A percentile compares a stretch with the other conserved stretches of the same genome.
phyloP scores from a whole-genome alignment of 2,329 filamentous ascomycete species.

The Colletotrichum cereale region DNA sequence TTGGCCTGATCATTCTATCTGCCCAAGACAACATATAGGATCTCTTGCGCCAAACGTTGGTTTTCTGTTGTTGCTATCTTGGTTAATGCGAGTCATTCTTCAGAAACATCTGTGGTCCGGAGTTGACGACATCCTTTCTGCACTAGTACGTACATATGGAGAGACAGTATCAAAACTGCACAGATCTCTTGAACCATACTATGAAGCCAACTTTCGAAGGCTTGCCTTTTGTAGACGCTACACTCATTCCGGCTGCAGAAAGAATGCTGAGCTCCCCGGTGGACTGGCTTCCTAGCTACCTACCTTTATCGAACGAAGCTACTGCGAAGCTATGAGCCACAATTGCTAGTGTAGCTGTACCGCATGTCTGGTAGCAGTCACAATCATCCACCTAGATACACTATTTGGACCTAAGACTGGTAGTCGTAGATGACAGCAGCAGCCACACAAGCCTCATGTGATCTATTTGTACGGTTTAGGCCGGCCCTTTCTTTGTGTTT shows the following conservation, averaged over 20 bases:
- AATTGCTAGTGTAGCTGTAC: neutral
- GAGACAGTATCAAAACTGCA: neutral
- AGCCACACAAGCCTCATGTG: neutral
- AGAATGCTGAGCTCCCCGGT: neutral
- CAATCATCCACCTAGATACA: neutral
- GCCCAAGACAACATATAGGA: neutral
- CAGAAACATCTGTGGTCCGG: no score
- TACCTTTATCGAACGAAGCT: neutral
- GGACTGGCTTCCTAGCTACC: neutral
- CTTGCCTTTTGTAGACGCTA: neutral
- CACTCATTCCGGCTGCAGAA: neutral
- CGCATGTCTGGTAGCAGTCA: neutral
- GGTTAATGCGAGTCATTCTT: neutral
- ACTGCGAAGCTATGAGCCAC: neutral
- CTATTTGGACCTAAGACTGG: neutral
- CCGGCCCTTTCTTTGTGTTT: neutral
- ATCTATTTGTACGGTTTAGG: neutral
- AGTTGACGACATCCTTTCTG: no score
- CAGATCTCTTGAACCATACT: neutral
- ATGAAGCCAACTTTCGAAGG: neutral
- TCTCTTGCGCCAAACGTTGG: neutral
- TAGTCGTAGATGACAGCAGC: neutral
- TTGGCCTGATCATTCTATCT: neutral
- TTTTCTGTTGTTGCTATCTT: neutral
- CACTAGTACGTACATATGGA: no score